A percentile compares a stretch with the other conserved stretches of the same genome.
These are phyloP conservation scores for Dictyostelium citrinum DNA, from an alignment of 78 protist species.

Conservation along the genomic window DNA sequence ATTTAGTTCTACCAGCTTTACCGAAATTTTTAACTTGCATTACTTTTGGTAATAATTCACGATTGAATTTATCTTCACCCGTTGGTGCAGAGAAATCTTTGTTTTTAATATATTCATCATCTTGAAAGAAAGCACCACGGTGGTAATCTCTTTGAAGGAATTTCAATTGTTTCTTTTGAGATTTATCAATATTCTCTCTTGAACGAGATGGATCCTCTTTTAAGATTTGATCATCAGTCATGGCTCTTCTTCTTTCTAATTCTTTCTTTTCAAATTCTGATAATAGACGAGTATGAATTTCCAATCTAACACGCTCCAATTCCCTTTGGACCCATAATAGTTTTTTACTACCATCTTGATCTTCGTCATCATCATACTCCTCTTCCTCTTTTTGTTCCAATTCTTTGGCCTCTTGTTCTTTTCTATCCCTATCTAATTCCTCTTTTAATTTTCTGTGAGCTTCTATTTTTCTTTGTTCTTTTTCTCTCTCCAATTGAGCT, in stretches of 20 bases:
- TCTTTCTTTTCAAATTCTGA: constrained; percentile 23
- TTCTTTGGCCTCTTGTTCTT: not conserved
- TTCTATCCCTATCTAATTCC: constrained; percentile 43
- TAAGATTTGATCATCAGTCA: constrained; percentile 56
- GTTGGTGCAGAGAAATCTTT: constrained; percentile 72
- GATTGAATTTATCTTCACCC: constrained; percentile 57
- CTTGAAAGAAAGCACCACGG: constrained; percentile 84
- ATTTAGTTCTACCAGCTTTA: constrained; percentile 65
- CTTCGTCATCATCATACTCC: constrained; percentile 35
- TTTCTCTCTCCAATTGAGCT: not conserved
- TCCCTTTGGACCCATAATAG: constrained; percentile 60
- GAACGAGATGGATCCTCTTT: constrained; percentile 4
- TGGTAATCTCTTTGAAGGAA: constrained; percentile 81
- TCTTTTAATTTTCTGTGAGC: constrained; percentile 60
- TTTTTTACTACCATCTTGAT: constrained; percentile 4
- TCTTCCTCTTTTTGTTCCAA: not conserved
- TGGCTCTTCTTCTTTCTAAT: constrained; percentile 30
- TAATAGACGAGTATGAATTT: not conserved
- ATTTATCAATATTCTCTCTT: not conserved
- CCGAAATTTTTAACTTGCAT: constrained; percentile 84
- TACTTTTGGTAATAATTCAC: constrained; percentile 55
- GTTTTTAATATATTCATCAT: constrained; percentile 71
- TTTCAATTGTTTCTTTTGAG: constrained; percentile 15
- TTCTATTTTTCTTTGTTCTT: constrained; percentile 55
- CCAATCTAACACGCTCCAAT: constrained; percentile 16